Evolutionary conservation across 2,329 filamentous ascomycete genomes (phyloP).

Genomic region (Penicillium polonicum): DNA sequence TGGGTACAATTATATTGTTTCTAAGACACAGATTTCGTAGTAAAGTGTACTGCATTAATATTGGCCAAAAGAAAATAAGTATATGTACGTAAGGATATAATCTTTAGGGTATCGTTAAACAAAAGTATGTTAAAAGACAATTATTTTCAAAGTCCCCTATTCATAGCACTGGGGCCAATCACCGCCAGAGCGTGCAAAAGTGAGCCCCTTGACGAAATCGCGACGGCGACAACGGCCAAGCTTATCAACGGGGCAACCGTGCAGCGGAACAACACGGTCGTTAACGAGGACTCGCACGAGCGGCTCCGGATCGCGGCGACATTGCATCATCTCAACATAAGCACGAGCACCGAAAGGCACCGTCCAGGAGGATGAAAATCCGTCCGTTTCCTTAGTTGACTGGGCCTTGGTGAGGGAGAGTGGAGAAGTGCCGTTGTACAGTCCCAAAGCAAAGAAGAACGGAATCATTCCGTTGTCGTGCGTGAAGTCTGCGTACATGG

Average conservation of each 20-base stretch:
- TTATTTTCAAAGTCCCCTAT: constrained; percentile 3
- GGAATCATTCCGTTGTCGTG: constrained; percentile 86
- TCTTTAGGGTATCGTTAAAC: background rate
- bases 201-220: constrained; percentile 71
- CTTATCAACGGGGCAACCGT: constrained; percentile 67
- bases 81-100: background rate
- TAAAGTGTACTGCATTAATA: background rate
- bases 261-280: constrained; percentile 72
- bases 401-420: constrained; percentile 52
- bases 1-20: background rate
- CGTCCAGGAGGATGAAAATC: constrained; percentile 73
- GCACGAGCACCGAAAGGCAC: constrained; percentile 79
- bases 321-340: constrained; percentile 86
- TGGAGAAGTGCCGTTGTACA: constrained; percentile 66
- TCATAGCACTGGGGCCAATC: constrained; percentile 66
- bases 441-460: constrained; percentile 72
- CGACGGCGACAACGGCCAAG: constrained; percentile 68
- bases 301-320: constrained; percentile 57
- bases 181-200: constrained; percentile 70
- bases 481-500: constrained; percentile 83
- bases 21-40: background rate
- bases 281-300: constrained; percentile 79
- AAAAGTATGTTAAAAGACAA: background rate
- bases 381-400: constrained; percentile 56
- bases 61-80: background rate